These are phyloP conservation scores for Xylariomycetidae sp. DNA, from an alignment of 2,329 filamentous ascomycete species.

Conservation along the genomic window DNA sequence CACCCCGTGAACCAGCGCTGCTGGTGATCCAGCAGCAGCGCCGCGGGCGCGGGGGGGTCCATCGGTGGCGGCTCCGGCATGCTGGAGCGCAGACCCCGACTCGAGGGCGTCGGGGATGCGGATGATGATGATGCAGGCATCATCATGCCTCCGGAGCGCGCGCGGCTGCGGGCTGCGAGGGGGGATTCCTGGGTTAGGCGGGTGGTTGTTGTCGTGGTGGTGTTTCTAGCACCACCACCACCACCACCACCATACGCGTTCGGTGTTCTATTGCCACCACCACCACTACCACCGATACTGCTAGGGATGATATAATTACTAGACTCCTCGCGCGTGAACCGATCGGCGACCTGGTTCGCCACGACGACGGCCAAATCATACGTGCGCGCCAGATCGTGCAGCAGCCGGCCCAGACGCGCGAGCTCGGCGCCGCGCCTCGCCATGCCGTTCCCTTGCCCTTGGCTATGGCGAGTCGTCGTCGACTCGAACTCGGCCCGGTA, in stretches of 20 bases:
- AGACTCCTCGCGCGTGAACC: constrained; percentile 49
- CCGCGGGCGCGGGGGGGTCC: constrained; percentile 35
- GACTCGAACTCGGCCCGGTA: constrained; percentile 83
- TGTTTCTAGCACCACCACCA: too few relatives aligned
- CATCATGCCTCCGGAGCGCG: too few relatives aligned
- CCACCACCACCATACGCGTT: too few relatives aligned
- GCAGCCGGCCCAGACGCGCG: constrained; percentile 66
- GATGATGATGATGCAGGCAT: constrained; percentile 12
- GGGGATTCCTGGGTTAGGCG: constrained; percentile 42
- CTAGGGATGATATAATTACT: too few relatives aligned
- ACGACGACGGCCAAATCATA: constrained; percentile 81
- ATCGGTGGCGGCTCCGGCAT: constrained; percentile 27
- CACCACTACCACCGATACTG: too few relatives aligned
- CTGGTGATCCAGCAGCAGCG: constrained; percentile 78
- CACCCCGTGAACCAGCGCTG: constrained; percentile 94
- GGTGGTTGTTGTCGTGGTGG: constrained; percentile 2
- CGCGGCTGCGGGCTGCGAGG: constrained; percentile 42
- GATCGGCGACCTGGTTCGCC: constrained; percentile 92
- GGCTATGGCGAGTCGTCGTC: constrained; percentile 26
- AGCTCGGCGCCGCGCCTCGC: constrained; percentile 74
- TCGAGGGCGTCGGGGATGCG: background rate
- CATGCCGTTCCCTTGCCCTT: constrained; percentile 52
- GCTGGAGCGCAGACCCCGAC: constrained; percentile 31
- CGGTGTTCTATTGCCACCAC: too few relatives aligned
- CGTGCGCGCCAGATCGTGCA: constrained; percentile 70